Evolutionary conservation across 2,329 filamentous ascomycete genomes (phyloP), one percentile per base, ranked within the genome.

Genomic region (Tolypocladium endophyticum): DNA sequence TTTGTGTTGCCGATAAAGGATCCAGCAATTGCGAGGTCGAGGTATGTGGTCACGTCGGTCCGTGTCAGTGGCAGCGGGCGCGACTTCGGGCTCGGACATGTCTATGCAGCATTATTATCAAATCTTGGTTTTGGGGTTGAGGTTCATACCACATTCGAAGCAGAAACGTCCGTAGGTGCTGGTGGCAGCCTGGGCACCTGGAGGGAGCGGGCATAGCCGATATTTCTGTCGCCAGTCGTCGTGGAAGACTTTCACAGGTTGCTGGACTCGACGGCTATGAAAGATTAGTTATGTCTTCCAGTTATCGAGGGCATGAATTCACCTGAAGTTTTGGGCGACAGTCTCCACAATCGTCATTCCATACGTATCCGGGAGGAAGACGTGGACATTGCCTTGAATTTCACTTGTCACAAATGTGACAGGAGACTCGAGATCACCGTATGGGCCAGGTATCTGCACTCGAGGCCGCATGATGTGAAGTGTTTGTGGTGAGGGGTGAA

Each of bases 21-120:
- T 73, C 66, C 68, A 74, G 36, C 66, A 64, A 54, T 74, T 73
- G 41, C 65, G 63, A 3, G 71, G 69, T 5, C 70, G 69, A 35
- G 68, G 68, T 35, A 72, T 68, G 25, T 61, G 62, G 33, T 8
- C 20, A n/a, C 54, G 56, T 2, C 30, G 30, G 9, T 47, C 55
- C n/a, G 57, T 39, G n/a, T 50, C 59, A 35, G 55, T 36, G 39
- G 54, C 41, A 38, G 43, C 43, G 23, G 41, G 23, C 23, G 39
- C 25, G 12, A 33, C 28, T 52, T 57, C 59, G 0, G 59, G 53
- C 35, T 62, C 60, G 23, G 60, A 57, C n/a, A 50, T 50, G 41
- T 63, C 61, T 65, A 23, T 8, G 20, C 53, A 5, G 2, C 1
- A 55, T 54, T 12, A 57, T 45, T 45, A 12, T 36, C 30, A 56